Conservation (phyloP, 306 rosid genomes). For the Trichosanthes cucumerina region DNA sequence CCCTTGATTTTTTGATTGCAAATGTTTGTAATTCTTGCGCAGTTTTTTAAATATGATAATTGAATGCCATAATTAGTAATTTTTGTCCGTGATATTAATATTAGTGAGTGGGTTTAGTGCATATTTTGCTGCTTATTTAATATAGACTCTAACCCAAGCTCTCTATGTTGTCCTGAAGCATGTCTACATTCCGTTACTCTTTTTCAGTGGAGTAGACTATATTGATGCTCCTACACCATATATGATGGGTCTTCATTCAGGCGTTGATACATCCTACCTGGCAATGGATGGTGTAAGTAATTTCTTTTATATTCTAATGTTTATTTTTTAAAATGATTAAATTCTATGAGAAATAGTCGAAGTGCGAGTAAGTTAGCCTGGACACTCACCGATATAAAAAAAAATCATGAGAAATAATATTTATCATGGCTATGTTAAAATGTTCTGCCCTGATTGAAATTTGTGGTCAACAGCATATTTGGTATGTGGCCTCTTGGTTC, state of each 20-base stretch:
- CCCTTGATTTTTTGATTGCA: not conserved
- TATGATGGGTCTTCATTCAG: conserved; percentile 99
- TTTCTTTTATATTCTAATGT: not conserved
- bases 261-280: conserved; percentile 73
- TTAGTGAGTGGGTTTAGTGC: not conserved
- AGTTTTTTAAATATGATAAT: not conserved
- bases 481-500: not conserved
- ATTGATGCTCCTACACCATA: conserved; percentile 98
- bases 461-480: not conserved
- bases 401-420: not conserved
- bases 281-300: conserved; percentile 90
- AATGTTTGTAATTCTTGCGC: not conserved
- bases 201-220: conserved; percentile 99
- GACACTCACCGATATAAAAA: too few relatives aligned
- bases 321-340: not conserved
- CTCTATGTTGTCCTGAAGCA: conserved; percentile 60
- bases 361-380: too few relatives aligned
- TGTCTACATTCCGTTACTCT: conserved; percentile 97
- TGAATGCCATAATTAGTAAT: not conserved
- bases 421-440: not conserved
- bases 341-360: not conserved
- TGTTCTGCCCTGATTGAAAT: not conserved
- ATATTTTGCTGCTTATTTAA: conserved; percentile 14
- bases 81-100: not conserved
- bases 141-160: conserved; percentile 32